Percentiles rank a stretch among this genome's conserved stretches.
These are phyloP conservation scores for Claviceps arundinis DNA, from an alignment of 2,329 filamentous ascomycete genomes.

Conservation along the genomic window DNA sequence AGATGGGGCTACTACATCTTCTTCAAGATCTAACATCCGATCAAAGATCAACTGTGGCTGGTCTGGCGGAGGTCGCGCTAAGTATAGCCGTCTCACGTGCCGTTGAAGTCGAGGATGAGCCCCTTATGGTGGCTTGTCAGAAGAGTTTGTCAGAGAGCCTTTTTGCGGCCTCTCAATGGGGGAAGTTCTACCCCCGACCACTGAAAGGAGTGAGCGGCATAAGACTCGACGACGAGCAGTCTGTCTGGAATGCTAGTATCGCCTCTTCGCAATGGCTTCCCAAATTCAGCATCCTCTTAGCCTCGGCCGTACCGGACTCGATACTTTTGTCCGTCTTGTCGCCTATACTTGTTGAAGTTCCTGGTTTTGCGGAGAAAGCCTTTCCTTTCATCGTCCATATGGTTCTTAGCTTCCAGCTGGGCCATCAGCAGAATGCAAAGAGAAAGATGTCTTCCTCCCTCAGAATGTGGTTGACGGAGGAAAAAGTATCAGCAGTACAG, in stretches of 20 bases:
- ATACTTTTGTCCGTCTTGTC: conserved; percentile 57
- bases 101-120: conserved; percentile 30
- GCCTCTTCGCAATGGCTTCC: conserved; percentile 44
- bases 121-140: conserved; percentile 36
- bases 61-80: conserved; percentile 47
- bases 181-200: conserved; percentile 38
- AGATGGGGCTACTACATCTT: conserved; percentile 47
- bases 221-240: conserved; percentile 8
- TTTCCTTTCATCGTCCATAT: conserved; percentile 82
- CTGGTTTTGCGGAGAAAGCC: conserved; percentile 56
- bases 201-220: conserved; percentile 28
- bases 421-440: conserved; percentile 45
- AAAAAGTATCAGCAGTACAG: conserved; percentile 29
- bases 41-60: conserved; percentile 40
- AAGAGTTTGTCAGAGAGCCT: conserved; percentile 38
- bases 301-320: conserved; percentile 44
- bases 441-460: conserved; percentile 52
- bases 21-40: conserved; percentile 49
- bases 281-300: conserved; percentile 47
- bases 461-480: conserved; percentile 45
- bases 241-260: conserved; percentile 24
- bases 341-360: conserved; percentile 50
- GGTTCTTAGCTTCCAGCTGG: conserved; percentile 55
- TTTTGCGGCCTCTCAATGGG: conserved; percentile 43
- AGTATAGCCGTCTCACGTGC: conserved; percentile 44